A percentile compares a stretch with the other conserved stretches of the same genome.
These are phyloP conservation scores for Papiliotrema fonsecae DNA, from an alignment of 1,284 basidiomycete species.

Conservation along the genomic window DNA sequence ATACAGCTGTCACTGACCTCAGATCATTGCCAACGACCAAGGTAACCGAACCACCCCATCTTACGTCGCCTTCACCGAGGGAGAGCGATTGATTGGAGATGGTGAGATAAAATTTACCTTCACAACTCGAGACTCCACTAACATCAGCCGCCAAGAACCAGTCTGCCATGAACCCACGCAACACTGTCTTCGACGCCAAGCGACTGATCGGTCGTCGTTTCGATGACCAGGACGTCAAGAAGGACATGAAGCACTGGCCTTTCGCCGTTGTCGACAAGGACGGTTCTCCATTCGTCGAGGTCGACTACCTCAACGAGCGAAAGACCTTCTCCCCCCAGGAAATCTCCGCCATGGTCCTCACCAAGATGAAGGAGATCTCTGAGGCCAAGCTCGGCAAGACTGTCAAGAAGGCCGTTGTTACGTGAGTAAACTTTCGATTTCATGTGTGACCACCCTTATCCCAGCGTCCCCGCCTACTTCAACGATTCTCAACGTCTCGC, in stretches of 20 bases:
- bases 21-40: conserved; percentile 95
- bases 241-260: conserved; percentile 68
- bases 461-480: conserved; percentile 67
- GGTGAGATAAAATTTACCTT: conserved; percentile 21
- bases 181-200: conserved; percentile 96
- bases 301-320: conserved; percentile 57
- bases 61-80: conserved; percentile 95
- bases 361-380: conserved; percentile 90
- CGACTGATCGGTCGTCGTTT: conserved; percentile 95
- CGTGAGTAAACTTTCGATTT: conserved; percentile 36
- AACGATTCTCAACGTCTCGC: conserved; percentile 64
- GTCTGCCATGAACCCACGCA: conserved; percentile 90
- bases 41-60: conserved; percentile 99
- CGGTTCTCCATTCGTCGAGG: conserved; percentile 57
- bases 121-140: not conserved
- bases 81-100: conserved; percentile 98
- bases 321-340: conserved; percentile 61
- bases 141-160: conserved; percentile 85
- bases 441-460: conserved; percentile 2
- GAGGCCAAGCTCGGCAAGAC: conserved; percentile 61
- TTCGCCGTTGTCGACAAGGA: conserved; percentile 59
- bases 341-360: conserved; percentile 97
- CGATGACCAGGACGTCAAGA: conserved; percentile 63
- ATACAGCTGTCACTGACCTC: conserved; percentile 10
- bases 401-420: conserved; percentile 63